Evolutionary conservation across 805 yeast species (phyloP), one percentile per base, ranked within the genome.

Genomic region (Ogataea polymorpha): DNA sequence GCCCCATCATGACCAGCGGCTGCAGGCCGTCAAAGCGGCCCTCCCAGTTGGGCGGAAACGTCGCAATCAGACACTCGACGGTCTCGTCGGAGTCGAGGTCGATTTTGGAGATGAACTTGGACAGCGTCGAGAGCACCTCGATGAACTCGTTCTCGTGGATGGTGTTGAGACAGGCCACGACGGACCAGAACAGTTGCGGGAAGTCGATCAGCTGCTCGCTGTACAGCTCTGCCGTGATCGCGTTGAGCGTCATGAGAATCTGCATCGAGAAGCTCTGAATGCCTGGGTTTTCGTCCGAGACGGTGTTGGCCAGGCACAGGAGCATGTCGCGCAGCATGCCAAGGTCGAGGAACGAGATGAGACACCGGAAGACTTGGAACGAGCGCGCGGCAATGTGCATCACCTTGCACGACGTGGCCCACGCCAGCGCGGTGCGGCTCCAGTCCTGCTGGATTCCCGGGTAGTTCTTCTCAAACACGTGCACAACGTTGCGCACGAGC

Each of bases 361-460:
- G 62, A 3, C 95, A 85, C 32, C 99, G 71, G 66, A 90, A 93
- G 0, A 90, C 74, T 59, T 93, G 99, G 63, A 95, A 91, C 0
- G 98, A 90, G 18, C 99, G 75, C 51, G 99, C 93, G 0, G 99
- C 99, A 51, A 93, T 77, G 59, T 95, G 99, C 55, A 97, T 74
- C 2, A 91, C 98, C 2, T 97, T 95, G 66, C 98, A 93, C 1
- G 96, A 82, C 0, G 99, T 93, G 0, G 99, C 97, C 99, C 99
- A 93, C 21, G 75, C 72, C 25, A 95, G 68, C 0, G 98, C 83
- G 3, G 77, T 79, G 24, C 82, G 68, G 37, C 95, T 82, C 99
- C 99, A 93, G 37, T 82, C 86, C 30, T 75, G 75, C 57, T 84
- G 95, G 29, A 89, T 66, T 7, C 55, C 49, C 1, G 80, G 75